Conservation (phyloP, 2,329 filamentous ascomycete species). For the Colletotrichum musae region DNA sequence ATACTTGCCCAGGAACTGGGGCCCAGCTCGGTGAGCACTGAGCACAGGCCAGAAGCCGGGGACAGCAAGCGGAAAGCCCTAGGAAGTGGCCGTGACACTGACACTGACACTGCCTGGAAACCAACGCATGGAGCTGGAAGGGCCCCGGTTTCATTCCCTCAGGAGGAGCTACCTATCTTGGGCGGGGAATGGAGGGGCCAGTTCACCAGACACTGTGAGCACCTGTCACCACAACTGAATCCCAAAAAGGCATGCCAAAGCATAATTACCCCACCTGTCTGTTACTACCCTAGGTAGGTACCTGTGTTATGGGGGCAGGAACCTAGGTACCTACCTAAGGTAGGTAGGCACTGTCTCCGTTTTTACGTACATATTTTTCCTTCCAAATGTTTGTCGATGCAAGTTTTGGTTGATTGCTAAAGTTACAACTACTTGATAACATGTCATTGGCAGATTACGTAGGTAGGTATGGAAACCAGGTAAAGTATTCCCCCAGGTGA, state of each 20-base stretch:
- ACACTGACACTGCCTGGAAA: constrained; percentile 18
- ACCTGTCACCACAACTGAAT: no score
- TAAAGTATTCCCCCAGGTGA: no score
- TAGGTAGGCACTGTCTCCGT: background rate
- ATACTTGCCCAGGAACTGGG: background rate
- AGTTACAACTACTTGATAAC: no score
- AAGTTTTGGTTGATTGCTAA: no score
- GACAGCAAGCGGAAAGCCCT: background rate
- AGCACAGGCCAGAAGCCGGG: constrained; percentile 21
- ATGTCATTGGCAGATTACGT: no score
- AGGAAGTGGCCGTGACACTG: constrained; percentile 23
- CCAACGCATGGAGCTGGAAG: constrained; percentile 25
- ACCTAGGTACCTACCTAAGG: background rate
- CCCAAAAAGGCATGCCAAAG: no score
- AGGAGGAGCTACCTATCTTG: background rate
- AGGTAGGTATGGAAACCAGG: no score
- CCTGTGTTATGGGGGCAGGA: background rate
- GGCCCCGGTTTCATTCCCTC: constrained; percentile 13
- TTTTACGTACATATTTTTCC: background rate
- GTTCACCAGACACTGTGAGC: no score
- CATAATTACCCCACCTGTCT: no score
- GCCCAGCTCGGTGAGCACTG: constrained; percentile 24
- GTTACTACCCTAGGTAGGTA: no score
- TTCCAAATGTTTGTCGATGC: no score
- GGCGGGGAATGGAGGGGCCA: no score